Conservation (phyloP, 306 rosid genomes). For the Sechiopsis laciniata region DNA sequence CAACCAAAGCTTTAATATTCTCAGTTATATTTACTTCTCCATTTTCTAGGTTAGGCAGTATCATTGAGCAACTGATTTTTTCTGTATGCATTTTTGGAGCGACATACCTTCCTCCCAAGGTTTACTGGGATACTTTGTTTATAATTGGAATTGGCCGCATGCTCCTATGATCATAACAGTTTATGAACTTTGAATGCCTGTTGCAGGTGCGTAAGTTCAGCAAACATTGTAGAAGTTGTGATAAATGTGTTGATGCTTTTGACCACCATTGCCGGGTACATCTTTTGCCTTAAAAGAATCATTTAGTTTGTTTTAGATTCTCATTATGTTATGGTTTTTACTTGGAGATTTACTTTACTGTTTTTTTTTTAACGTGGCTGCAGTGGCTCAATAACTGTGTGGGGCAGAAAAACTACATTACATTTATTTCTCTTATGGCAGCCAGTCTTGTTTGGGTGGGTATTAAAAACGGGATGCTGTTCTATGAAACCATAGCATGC, state of each 20-base stretch:
- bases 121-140: background rate
- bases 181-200: slow-evolving; percentile 8
- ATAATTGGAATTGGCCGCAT: background rate
- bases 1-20: background rate
- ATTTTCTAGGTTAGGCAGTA: slow-evolving; percentile 1
- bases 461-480: slow-evolving; percentile 25
- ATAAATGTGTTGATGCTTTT: slow-evolving; percentile 92
- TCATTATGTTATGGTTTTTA: slow-evolving; percentile 11
- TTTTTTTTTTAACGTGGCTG: slow-evolving; percentile 39
- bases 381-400: slow-evolving; percentile 99
- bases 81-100: background rate
- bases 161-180: background rate
- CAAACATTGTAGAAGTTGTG: slow-evolving; percentile 98
- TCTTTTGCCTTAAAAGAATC: background rate
- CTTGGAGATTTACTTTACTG: slow-evolving; percentile 25
- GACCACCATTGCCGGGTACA: slow-evolving; percentile 99
- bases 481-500: background rate
- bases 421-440: slow-evolving; percentile 91
- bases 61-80: slow-evolving; percentile 12
- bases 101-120: background rate
- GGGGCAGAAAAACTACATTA: slow-evolving; percentile 78
- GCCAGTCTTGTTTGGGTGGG: slow-evolving; percentile 85
- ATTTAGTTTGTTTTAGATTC: slow-evolving; percentile 23
- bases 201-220: slow-evolving; percentile 92
- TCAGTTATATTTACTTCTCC: background rate